Base-by-base conservation (phyloP, 2,329 filamentous ascomycete species). In the Pseudocercospora fijiensis region DNA sequence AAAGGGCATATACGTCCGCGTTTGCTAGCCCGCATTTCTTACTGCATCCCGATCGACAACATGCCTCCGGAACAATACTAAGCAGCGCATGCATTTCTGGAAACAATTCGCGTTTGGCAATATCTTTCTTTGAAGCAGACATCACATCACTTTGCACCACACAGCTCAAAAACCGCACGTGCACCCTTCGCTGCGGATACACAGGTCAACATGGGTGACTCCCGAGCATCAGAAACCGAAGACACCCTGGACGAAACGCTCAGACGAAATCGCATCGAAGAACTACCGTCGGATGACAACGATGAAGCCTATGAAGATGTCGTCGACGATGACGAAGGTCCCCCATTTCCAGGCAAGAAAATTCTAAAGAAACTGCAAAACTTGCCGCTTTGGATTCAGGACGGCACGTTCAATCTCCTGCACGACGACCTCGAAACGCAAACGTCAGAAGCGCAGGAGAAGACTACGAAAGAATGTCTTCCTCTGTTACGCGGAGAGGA, bases 211-310 rank as follows among this genome's bases (percentile, higher is more conserved):
- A 62, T 63, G 28, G 64, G 64, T 33, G 66, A 68, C 41, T 51
- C 61, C 10, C 47, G 63, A 43, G 63, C 61, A 52, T 58, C 63
- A 41, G 65, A 66, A 28, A 59, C 69, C 18, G 65, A 72, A 43
- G 68, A 73, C 28, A 71, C 67, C 2, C 66, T 76, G 28, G 71
- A 74, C 56, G 73, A 74, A 58, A 47, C 67, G 18, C 68, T 72
- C 30, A 61, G 66, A 24, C 61, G 68, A 18, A 62, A 66, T 13
- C 71, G 73, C n/a, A 72, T 76, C 45, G 70, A 75, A 64, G 75
- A 77, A 64, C 65, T 76, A 10, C 62, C 67, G 6, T 71, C 71
- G 1, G 69, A 70, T 13, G 69, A 71, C 20, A 69, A 72, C 49
- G 71, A 72, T 41, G 69, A 70, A 22, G 64, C 67, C 10, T 69